Conservation (phyloP, 345 rosid species). For the Iberis pinnata region DNA sequence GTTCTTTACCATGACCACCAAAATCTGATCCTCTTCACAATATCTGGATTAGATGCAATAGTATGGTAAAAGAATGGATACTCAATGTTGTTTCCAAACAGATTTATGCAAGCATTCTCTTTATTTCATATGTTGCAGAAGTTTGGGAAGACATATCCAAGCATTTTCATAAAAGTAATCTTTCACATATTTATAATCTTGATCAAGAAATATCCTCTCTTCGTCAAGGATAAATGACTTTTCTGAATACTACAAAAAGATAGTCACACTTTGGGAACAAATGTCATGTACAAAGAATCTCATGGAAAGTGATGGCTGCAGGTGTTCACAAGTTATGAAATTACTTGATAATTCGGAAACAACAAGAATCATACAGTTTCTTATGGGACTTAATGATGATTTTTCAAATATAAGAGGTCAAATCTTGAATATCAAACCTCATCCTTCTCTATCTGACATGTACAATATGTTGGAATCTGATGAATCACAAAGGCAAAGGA, state of each 20-base stretch:
- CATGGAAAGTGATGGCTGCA: background rate
- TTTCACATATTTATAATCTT: background rate
- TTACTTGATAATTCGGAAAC: too few species aligned
- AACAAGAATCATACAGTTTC: background rate
- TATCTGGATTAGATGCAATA: background rate
- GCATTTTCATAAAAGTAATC: background rate
- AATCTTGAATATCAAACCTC: background rate
- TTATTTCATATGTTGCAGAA: too few species aligned
- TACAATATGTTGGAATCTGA: background rate
- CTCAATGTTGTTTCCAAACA: background rate
- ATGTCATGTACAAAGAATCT: background rate
- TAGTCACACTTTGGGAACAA: background rate
- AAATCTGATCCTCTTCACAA: background rate
- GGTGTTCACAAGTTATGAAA: background rate
- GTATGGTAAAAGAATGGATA: background rate
- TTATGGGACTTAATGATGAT: background rate
- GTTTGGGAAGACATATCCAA: background rate
- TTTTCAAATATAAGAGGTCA: background rate
- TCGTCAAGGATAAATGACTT: background rate
- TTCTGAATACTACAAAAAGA: background rate
- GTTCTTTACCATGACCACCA: background rate
- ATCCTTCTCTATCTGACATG: background rate
- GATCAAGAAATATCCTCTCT: background rate
- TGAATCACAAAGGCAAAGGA: background rate
- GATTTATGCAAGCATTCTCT: background rate